Percentiles rank a stretch among this genome's conserved stretches.
Conservation (phyloP, 1,284 basidiomycete species). For the Microbotryum lychnidis-dioicae region DNA sequence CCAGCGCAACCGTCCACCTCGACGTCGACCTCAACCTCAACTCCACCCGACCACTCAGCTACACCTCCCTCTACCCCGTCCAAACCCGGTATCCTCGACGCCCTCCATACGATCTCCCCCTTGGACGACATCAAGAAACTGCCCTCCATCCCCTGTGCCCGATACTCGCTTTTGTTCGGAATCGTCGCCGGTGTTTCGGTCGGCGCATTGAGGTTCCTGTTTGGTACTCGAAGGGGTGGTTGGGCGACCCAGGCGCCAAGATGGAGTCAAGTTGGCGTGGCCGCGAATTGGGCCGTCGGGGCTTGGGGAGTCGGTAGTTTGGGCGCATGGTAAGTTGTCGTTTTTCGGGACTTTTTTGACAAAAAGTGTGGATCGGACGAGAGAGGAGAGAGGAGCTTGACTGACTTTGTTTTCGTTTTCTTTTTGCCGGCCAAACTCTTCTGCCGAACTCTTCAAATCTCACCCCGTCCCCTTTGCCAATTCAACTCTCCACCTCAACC, state of each 20-base stretch:
- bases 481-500: too few species aligned
- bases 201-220: slow-evolving; percentile 25
- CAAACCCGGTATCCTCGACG: slow-evolving; percentile 16
- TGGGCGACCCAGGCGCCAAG: slow-evolving; percentile 3
- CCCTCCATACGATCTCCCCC: slow-evolving; percentile 23
- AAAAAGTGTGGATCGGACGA: neutral
- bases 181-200: slow-evolving; percentile 27
- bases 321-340: slow-evolving; percentile 23
- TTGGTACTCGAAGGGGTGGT: slow-evolving; percentile 5
- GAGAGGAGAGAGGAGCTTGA: neutral
- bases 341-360: too few species aligned
- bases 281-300: slow-evolving; percentile 31
- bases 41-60: neutral
- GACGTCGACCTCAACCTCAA: neutral
- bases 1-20: neutral
- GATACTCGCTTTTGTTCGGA: slow-evolving; percentile 25
- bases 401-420: too few species aligned
- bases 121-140: slow-evolving; percentile 24
- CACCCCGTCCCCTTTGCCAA: neutral
- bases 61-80: neutral
- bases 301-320: slow-evolving; percentile 26
- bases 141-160: slow-evolving; percentile 26
- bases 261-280: slow-evolving; percentile 6
- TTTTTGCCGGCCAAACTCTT: too few species aligned
- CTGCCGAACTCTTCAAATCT: neutral